A percentile compares a stretch with the other conserved stretches of the same genome.
Evolutionary conservation across 345 rosid species (phyloP).

Genomic region (Noccaea bulbosa): DNA sequence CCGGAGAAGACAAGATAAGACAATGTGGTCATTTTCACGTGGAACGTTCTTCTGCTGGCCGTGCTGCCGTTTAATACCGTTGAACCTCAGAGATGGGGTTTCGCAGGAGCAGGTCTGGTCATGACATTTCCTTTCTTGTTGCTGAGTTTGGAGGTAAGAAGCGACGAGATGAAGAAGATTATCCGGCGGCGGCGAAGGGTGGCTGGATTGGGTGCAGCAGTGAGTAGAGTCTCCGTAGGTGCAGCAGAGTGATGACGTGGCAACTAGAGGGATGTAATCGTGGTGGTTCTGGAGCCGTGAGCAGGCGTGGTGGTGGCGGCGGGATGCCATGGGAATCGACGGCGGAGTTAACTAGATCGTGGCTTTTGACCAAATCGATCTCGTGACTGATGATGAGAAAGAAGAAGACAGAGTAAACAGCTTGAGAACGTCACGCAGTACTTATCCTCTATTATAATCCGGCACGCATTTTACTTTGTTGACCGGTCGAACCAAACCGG

Average conservation of each 20-base stretch:
- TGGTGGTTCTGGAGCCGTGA: slow-evolving; percentile 32
- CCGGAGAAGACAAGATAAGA: slow-evolving; percentile 57
- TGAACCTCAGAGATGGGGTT: not conserved
- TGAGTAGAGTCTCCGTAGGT: slow-evolving; percentile 37
- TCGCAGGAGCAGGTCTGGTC: slow-evolving; percentile 35
- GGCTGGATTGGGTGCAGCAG: slow-evolving; percentile 42
- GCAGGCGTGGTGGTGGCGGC: slow-evolving; percentile 47
- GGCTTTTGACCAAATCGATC: slow-evolving; percentile 34
- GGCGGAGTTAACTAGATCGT: slow-evolving; percentile 19
- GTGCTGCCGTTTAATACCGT: slow-evolving; percentile 20
- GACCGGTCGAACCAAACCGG: slow-evolving; percentile 27
- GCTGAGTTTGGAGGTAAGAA: slow-evolving; percentile 55
- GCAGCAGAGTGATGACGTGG: slow-evolving; percentile 41
- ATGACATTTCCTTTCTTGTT: slow-evolving; percentile 34
- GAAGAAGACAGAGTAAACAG: not conserved
- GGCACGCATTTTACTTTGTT: slow-evolving; percentile 16
- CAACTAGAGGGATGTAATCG: slow-evolving; percentile 30
- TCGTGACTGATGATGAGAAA: slow-evolving; percentile 4
- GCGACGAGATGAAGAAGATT: slow-evolving; percentile 58
- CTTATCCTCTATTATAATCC: not conserved
- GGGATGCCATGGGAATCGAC: slow-evolving; percentile 56
- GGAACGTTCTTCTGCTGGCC: slow-evolving; percentile 29
- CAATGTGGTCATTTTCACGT: slow-evolving; percentile 34
- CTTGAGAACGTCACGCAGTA: slow-evolving; percentile 31
- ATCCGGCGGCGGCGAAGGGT: slow-evolving; percentile 44